Conservation (phyloP, 768 basidiomycete genomes). For the Tulasnella sp. region DNA sequence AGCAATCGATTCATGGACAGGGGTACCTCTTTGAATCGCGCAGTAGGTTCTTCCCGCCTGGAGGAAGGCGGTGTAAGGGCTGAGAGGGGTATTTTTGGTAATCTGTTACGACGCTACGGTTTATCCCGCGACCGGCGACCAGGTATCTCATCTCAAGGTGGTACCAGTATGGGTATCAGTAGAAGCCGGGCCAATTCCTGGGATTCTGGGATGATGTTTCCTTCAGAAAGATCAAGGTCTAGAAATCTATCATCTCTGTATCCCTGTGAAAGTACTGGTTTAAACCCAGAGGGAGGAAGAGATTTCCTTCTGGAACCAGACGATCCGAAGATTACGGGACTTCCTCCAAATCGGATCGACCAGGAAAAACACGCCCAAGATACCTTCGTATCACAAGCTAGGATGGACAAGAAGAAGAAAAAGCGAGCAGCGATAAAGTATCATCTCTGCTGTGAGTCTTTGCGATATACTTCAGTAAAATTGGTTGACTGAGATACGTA, state of each 20-base stretch:
- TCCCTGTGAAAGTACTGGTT: background rate
- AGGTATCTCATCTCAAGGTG: background rate
- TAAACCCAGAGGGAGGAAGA: constrained; percentile 19
- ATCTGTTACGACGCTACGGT: background rate
- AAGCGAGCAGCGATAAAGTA: constrained; percentile 46
- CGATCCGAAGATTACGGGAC: constrained; percentile 56
- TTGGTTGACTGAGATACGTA: background rate
- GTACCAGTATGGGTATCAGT: constrained; percentile 4
- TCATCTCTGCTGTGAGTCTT: constrained; percentile 50
- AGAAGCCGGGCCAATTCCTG: constrained; percentile 4
- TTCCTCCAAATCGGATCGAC: constrained; percentile 32
- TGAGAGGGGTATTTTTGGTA: background rate
- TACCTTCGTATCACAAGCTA: constrained; percentile 48
- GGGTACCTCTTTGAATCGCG: too few relatives aligned
- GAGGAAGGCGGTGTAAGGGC: constrained; percentile 2
- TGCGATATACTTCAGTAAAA: background rate
- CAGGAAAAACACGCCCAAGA: constrained; percentile 52
- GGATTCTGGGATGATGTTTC: constrained; percentile 9
- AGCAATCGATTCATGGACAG: background rate
- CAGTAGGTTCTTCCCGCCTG: background rate
- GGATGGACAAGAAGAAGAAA: constrained; percentile 36
- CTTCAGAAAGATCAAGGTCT: too few relatives aligned
- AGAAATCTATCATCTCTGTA: constrained; percentile 3
- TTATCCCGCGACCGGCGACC: background rate
- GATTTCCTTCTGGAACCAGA: constrained; percentile 51